Evolutionary conservation across 768 basidiomycete genomes (phyloP), one percentile per base, ranked within the genome.

Genomic region (Xanthoconium stramineum): DNA sequence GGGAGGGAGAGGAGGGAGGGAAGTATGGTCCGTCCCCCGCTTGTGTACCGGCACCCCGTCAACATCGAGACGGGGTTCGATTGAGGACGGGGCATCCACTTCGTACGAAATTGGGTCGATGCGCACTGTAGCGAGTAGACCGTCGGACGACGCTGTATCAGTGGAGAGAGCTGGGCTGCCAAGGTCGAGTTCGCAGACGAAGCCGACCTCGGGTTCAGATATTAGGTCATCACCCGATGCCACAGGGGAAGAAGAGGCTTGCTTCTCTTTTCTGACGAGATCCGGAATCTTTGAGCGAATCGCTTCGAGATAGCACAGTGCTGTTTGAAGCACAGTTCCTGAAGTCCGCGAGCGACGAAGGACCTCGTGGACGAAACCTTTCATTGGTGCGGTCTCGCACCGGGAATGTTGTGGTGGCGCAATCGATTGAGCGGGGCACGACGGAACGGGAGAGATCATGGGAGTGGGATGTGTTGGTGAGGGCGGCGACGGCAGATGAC

Each of bases 281-380:
- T 85, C 83, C 1, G 88, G 84, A 13, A 94, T 73, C 67, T 82
- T 86, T 29, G 75, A 67, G 6, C 90, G 85, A n/a, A 92, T 80
- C 5, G 88, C 91, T 70, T 93, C 91, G 13, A 95, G 75, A 67
- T 94, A 95, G 68, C 93, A 92, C 0, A 93, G 74, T 0, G 94
- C 93, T 0, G 91, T 89, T 68, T 95, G 92, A 9, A 96, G 78
- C 5, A 93, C 89, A 43, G 80, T 83, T 42, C 86, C 89, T 6
- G 90, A 89, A 0, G 92, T 94, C 46, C 90, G 82, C 13, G 91
- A 94, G 37, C 94, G 87, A 50, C 90, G 82, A 14, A 96, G 79
- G 9, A 94, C 89, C 72, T 96, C 92, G 67, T 91, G 88, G 30
- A 96, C 90, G 64, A 96, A 96, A 6, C 80, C 77, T 60, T 82